Evolutionary conservation across 495 filamentous ascomycete genomes (phyloP), one percentile per base, ranked within the genome.

Genomic region (Penicillium atrosanguineum): DNA sequence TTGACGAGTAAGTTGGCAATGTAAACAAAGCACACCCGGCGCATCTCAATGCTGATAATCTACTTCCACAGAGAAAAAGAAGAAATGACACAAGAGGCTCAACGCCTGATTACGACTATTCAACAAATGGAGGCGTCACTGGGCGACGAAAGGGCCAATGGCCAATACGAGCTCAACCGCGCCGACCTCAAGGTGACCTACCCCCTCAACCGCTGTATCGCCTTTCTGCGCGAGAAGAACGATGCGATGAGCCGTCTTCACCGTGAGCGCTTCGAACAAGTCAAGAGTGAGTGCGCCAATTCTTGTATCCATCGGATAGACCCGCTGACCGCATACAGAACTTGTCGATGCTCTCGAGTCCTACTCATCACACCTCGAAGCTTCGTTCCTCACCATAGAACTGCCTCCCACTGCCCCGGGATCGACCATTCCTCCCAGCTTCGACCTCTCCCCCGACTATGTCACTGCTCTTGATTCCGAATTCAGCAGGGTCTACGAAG

Each of bases 81-180:
- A 65, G 80, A 87, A 14, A 80, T 97, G 78, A 79, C 86, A 7
- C 86, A 94, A 51, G 88, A 97, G 69, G 91, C 90, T n/a, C 80
- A 92, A 49, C 85, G 80, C 62, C 85, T 95, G 28, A 89, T 96
- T 64, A 87, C 83, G 14, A 78, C 79, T 2, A 96, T 97, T 61
- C 85, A 84, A 62, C 91, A 97, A 72, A 95, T 99, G 91, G 90
- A 97, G 68, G 74, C 81, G 14, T 95, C 93, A 0, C 78, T 99
- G 28, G 89, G 90, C 46, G 91, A 92, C 61, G 76, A 78, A 44
- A 86, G 83, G 65, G 70, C 77, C 29, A 81, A 79, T 55, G 81
- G 83, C 43, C 77, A 79, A 57, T 84, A 87, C 60, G 71, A 79
- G 36, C 69, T 81, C 4, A 80, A 87, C 48, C 80, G 86, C 48